These are phyloP conservation scores for Beauveria sp. DNA, from an alignment of 2,329 filamentous ascomycete genomes.

Conservation along the genomic window DNA sequence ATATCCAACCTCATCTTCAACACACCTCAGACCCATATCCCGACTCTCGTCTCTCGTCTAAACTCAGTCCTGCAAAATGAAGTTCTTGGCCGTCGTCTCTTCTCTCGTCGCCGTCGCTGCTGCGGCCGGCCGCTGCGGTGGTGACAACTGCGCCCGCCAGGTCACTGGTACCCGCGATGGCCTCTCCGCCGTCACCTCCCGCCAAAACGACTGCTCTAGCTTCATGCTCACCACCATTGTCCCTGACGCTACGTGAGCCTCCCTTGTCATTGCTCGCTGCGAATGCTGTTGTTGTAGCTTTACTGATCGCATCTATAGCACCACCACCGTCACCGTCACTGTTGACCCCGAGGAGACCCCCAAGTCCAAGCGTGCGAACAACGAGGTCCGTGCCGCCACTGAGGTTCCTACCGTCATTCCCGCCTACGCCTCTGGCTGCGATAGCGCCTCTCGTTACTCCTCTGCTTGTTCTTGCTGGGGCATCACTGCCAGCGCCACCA, in stretches of 20 bases:
- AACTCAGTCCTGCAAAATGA: conserved; percentile 27
- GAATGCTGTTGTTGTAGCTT: background rate
- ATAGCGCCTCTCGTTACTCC: conserved; percentile 26
- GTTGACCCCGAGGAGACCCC: conserved; percentile 25
- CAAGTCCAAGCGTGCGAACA: conserved; percentile 23
- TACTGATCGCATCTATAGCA: conserved; percentile 15
- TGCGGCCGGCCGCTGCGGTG: conserved; percentile 29
- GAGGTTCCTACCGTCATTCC: conserved; percentile 26
- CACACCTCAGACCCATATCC: background rate
- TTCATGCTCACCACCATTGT: conserved; percentile 33
- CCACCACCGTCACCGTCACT: conserved; percentile 31
- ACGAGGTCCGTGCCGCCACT: conserved; percentile 25
- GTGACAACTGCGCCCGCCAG: conserved; percentile 40
- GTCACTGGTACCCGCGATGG: conserved; percentile 35
- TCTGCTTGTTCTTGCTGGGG: conserved; percentile 39
- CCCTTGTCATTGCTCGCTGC: too few species aligned
- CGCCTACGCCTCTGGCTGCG: conserved; percentile 33
- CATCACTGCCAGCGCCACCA: conserved; percentile 31
- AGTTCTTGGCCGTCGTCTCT: conserved; percentile 29
- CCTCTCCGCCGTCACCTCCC: conserved; percentile 25
- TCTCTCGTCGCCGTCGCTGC: conserved; percentile 28
- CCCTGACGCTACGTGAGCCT: conserved; percentile 31
- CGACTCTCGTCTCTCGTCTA: conserved; percentile 4
- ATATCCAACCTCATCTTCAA: conserved; percentile 10
- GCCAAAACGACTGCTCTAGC: conserved; percentile 33